Conservation (phyloP, 1,284 basidiomycete species). For the Cutaneotrichosporon cavernicola region DNA sequence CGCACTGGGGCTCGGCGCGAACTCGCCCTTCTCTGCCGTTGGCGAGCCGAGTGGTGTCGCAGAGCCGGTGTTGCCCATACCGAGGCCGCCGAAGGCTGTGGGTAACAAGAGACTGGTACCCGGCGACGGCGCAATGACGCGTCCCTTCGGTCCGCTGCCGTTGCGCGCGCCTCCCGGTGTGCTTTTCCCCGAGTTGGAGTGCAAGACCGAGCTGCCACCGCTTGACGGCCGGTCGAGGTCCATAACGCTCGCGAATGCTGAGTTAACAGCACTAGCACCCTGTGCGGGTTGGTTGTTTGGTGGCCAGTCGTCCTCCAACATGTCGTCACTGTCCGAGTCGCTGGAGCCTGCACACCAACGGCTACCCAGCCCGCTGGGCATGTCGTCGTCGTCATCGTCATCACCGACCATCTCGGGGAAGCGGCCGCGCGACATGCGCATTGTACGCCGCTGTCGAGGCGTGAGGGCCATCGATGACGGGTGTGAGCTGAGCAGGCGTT, state of each 20-base stretch:
- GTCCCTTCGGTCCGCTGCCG: neutral
- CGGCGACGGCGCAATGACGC: conserved; percentile 23
- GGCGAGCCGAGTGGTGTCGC: conserved; percentile 44
- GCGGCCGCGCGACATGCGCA: conserved; percentile 35
- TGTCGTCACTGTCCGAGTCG: conserved; percentile 43
- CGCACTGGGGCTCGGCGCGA: conserved; percentile 17
- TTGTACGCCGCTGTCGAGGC: conserved; percentile 38
- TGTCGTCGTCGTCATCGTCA: conserved; percentile 47
- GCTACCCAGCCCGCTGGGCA: neutral
- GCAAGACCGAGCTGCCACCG: conserved; percentile 12
- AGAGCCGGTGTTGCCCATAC: conserved; percentile 28
- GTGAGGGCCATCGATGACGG: conserved; percentile 44
- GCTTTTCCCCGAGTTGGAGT: conserved; percentile 21
- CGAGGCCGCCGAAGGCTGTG: conserved; percentile 42
- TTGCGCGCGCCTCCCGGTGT: conserved; percentile 18
- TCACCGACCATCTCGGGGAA: conserved; percentile 51
- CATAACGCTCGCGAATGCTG: conserved; percentile 49
- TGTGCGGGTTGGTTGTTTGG: neutral
- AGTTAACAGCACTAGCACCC: conserved; percentile 40
- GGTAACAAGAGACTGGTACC: conserved; percentile 39
- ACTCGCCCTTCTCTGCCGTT: conserved; percentile 43
- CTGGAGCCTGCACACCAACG: conserved; percentile 21
- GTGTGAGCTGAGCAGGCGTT: conserved; percentile 43
- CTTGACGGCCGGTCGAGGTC: conserved; percentile 45
- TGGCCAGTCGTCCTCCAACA: conserved; percentile 33